Evolutionary conservation across 257 asterid species (phyloP).

Genomic region (Solanum okadae): DNA sequence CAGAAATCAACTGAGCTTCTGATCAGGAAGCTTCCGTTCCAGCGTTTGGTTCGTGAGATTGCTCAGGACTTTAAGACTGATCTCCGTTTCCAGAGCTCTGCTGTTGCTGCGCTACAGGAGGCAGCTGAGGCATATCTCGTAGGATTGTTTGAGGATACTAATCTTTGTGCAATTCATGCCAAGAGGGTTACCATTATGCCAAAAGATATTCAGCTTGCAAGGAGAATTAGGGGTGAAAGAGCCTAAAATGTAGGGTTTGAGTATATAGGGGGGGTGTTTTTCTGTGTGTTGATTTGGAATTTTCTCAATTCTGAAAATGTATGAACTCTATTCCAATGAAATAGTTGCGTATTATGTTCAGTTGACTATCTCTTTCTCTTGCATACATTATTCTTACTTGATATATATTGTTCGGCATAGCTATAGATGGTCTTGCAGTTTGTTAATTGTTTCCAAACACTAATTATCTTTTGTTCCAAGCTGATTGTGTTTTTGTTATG

Average conservation of each 20-base stretch:
- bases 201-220: constrained; percentile 22
- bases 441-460: not conserved
- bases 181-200: constrained; percentile 29
- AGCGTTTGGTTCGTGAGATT: constrained; percentile 28
- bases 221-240: constrained; percentile 23
- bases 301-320: not conserved
- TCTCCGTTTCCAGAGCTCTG: constrained; percentile 27
- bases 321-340: not conserved
- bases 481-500: not conserved
- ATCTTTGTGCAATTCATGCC: constrained; percentile 25
- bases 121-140: constrained; percentile 23
- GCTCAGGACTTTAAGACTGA: constrained; percentile 37
- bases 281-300: not conserved
- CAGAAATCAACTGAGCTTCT: constrained; percentile 23
- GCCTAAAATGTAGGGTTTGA: not conserved
- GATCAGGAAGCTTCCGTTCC: constrained; percentile 19
- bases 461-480: not conserved
- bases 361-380: not conserved
- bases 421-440: not conserved
- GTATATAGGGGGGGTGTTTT: not conserved
- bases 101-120: constrained; percentile 22
- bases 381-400: not conserved
- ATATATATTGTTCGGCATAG: too few species aligned
- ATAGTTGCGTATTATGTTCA: not conserved
- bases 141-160: constrained; percentile 24